Conservation (phyloP, 768 basidiomycete genomes). For the Rhodotorula kratochvilovae region DNA sequence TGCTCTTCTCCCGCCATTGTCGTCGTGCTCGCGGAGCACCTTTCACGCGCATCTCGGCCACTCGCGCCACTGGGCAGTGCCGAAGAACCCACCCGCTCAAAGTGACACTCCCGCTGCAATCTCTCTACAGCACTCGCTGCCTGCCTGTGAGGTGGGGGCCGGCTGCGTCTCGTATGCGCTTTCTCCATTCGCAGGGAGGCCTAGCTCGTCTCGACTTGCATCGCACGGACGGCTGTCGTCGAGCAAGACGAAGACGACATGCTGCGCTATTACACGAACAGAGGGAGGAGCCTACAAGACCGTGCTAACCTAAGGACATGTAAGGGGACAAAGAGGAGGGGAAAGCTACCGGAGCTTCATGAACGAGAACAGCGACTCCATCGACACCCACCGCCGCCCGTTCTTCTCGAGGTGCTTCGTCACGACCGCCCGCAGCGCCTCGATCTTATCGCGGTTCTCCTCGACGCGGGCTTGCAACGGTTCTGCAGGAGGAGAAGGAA, state of each 20-base stretch:
- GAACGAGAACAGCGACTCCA: slow-evolving; percentile 71
- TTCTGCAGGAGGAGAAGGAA: slow-evolving; percentile 50
- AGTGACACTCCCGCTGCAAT: too few species aligned
- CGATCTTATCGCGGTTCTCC: slow-evolving; percentile 57
- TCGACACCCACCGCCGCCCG: slow-evolving; percentile 83
- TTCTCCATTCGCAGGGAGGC: too few species aligned
- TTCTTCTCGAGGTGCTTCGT: slow-evolving; percentile 79
- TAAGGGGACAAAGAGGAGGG: background rate
- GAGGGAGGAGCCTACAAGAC: background rate
- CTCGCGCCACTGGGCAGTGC: too few species aligned
- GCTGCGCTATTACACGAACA: slow-evolving; percentile 47
- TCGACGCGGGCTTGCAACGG: slow-evolving; percentile 55
- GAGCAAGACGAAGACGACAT: slow-evolving; percentile 85
- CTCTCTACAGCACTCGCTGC: too few species aligned
- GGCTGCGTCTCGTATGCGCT: too few species aligned
- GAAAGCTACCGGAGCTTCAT: slow-evolving; percentile 15
- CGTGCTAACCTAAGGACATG: background rate
- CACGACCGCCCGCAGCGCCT: slow-evolving; percentile 57
- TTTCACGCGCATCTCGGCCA: too few species aligned
- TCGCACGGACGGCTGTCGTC: too few species aligned
- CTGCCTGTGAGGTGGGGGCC: too few species aligned
- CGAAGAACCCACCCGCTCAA: too few species aligned
- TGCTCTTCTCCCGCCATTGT: too few species aligned
- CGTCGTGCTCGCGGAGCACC: too few species aligned
- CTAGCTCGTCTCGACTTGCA: too few species aligned